Evolutionary conservation across 352 stramenopile genomes (phyloP).

Genomic region (Phytophthora macrochlamydospora): DNA sequence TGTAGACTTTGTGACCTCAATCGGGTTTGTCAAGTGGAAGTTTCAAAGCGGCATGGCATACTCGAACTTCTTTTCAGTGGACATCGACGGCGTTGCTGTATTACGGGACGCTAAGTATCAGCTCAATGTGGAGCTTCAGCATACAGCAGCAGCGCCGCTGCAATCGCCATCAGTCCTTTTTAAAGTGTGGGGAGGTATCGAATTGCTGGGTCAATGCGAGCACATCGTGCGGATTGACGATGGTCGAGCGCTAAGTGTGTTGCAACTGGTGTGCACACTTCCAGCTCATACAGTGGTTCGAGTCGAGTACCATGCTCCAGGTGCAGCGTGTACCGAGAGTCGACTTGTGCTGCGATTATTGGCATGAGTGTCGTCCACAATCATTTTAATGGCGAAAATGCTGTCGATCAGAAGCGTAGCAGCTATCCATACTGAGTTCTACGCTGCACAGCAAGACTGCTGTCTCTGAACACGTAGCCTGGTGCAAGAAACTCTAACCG

Average conservation of each 20-base stretch:
- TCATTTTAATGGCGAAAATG: no score
- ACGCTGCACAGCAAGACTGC: conserved; percentile 18
- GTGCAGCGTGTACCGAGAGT: conserved; percentile 20
- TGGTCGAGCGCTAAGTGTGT: conserved; percentile 29
- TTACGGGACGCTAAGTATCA: conserved; percentile 28
- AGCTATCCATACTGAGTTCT: conserved; percentile 1
- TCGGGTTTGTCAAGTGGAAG: conserved; percentile 39
- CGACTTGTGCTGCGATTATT: conserved; percentile 24
- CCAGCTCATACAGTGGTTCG: conserved; percentile 31
- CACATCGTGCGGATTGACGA: conserved; percentile 16
- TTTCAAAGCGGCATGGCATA: conserved; percentile 18
- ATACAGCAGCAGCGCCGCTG: conserved; percentile 6
- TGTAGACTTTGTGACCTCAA: conserved; percentile 15
- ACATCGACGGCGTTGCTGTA: conserved; percentile 33
- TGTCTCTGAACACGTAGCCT: conserved; percentile 29
- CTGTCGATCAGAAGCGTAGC: background rate
- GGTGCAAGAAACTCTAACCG: conserved; percentile 26
- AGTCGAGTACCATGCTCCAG: conserved; percentile 33
- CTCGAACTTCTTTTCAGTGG: conserved; percentile 28
- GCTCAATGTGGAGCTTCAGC: conserved; percentile 43
- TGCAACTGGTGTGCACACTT: conserved; percentile 26
- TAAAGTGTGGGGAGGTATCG: conserved; percentile 38
- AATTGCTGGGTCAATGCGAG: conserved; percentile 27
- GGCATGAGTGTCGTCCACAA: conserved; percentile 1
- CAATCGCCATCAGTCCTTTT: conserved; percentile 23